Conservation (phyloP, 2,329 filamentous ascomycete genomes). For the Fusarium chlamydosporum region DNA sequence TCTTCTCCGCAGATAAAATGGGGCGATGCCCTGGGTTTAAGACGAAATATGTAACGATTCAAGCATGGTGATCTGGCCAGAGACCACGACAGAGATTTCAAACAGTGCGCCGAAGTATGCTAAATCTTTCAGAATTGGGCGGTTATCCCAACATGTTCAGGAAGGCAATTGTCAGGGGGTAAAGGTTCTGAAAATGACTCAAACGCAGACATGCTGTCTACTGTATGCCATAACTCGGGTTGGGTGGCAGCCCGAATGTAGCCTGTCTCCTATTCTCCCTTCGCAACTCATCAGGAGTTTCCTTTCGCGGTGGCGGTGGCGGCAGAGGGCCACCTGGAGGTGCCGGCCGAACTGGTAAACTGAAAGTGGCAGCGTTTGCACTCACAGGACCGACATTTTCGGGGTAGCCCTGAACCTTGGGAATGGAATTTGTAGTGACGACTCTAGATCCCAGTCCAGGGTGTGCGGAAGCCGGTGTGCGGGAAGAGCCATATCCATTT, state of each 20-base stretch:
- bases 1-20: conserved; percentile 36
- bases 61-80: conserved; percentile 43
- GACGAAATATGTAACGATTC: conserved; percentile 45
- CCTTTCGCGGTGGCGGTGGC: conserved; percentile 71
- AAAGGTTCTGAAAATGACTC: conserved; percentile 33
- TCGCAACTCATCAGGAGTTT: conserved; percentile 67
- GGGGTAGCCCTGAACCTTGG: conserved; percentile 59
- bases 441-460: conserved; percentile 68
- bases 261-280: conserved; percentile 68
- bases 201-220: conserved; percentile 34
- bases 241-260: conserved; percentile 65
- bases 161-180: conserved; percentile 27
- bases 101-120: conserved; percentile 56
- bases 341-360: conserved; percentile 74
- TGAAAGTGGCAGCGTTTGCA: conserved; percentile 67
- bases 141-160: conserved; percentile 41
- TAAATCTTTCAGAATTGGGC: conserved; percentile 47
- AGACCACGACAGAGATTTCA: conserved; percentile 47
- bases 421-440: conserved; percentile 67
- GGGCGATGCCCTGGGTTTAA: conserved; percentile 32
- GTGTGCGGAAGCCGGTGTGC: conserved; percentile 60
- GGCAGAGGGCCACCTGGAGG: conserved; percentile 72
- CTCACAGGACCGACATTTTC: conserved; percentile 60
- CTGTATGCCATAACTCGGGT: conserved; percentile 56
- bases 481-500: conserved; percentile 62